A percentile compares a stretch with the other conserved stretches of the same genome.
Conservation (phyloP, 1,284 basidiomycete genomes). For the Sporisorium scitamineum region DNA sequence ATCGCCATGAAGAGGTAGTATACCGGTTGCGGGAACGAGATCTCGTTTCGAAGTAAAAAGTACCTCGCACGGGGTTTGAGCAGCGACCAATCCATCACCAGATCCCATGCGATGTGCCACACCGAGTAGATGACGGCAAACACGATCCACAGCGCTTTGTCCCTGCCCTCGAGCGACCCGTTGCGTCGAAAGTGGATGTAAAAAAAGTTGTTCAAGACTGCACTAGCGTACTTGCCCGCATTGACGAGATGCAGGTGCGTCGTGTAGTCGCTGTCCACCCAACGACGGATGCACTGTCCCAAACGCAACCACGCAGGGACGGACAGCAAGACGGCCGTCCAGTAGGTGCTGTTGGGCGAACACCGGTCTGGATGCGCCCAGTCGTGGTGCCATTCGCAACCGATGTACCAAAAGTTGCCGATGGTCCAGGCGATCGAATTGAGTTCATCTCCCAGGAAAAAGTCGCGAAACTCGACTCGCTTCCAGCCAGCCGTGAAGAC, state of each 20-base stretch:
- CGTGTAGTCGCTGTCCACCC: slow-evolving; percentile 76
- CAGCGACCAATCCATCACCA: slow-evolving; percentile 74
- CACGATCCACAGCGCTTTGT: slow-evolving; percentile 70
- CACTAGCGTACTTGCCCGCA: slow-evolving; percentile 71
- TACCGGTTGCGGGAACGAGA: slow-evolving; percentile 70
- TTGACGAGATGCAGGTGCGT: slow-evolving; percentile 86
- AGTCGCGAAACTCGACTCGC: slow-evolving; percentile 67
- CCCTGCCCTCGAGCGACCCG: slow-evolving; percentile 33
- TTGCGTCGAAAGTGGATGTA: slow-evolving; percentile 66
- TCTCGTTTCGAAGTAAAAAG: slow-evolving; percentile 79
- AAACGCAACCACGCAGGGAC: slow-evolving; percentile 81
- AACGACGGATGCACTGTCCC: slow-evolving; percentile 88
- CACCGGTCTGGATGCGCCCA: slow-evolving; percentile 55
- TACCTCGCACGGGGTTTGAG: slow-evolving; percentile 75
- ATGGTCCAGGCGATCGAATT: slow-evolving; percentile 68
- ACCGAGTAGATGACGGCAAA: slow-evolving; percentile 76
- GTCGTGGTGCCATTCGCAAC: slow-evolving; percentile 76
- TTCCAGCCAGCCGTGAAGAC: slow-evolving; percentile 77
- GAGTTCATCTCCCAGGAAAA: slow-evolving; percentile 69
- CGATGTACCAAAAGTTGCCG: slow-evolving; percentile 73
- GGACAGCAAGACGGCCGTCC: slow-evolving; percentile 73
- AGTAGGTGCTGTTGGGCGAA: slow-evolving; percentile 58
- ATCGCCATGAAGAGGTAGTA: slow-evolving; percentile 73
- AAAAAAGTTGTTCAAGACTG: slow-evolving; percentile 63
- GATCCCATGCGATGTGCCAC: slow-evolving; percentile 84